Conservation (phyloP, 768 basidiomycete genomes). For the Termitomyces sp. region DNA sequence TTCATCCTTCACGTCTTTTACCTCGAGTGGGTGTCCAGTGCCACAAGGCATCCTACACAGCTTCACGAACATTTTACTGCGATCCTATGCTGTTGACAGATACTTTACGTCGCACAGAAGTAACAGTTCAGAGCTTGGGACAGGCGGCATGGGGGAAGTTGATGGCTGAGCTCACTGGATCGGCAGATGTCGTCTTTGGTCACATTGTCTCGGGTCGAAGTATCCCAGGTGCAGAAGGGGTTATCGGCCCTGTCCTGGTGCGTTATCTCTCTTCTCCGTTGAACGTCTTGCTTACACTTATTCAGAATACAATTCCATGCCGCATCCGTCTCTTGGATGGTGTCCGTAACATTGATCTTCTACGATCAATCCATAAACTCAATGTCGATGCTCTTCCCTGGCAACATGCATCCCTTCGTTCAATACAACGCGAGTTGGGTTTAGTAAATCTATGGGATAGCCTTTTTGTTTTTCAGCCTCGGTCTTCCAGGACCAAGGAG, state of each 20-base stretch:
- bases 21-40: neutral
- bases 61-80: conserved; percentile 11
- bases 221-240: conserved; percentile 32
- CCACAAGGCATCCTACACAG: conserved; percentile 1
- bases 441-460: conserved; percentile 31
- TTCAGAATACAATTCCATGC: conserved; percentile 40
- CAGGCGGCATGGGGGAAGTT: conserved; percentile 23
- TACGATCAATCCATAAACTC: conserved; percentile 28
- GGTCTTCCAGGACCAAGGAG: conserved; percentile 6
- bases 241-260: conserved; percentile 42
- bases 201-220: conserved; percentile 40
- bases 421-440: conserved; percentile 28
- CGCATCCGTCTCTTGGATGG: conserved; percentile 25
- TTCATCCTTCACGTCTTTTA: conserved; percentile 15
- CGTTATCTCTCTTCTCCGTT: conserved; percentile 9
- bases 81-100: conserved; percentile 10
- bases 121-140: conserved; percentile 31
- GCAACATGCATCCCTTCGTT: conserved; percentile 41
- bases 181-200: conserved; percentile 38
- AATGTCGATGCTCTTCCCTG: conserved; percentile 34
- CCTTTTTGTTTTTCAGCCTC: conserved; percentile 39
- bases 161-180: conserved; percentile 22
- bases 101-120: conserved; percentile 15
- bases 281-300: neutral
- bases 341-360: conserved; percentile 25